phyloP scores from a whole-genome alignment of 2,329 filamentous ascomycete genomes.

The Bipolaris oryzae region DNA sequence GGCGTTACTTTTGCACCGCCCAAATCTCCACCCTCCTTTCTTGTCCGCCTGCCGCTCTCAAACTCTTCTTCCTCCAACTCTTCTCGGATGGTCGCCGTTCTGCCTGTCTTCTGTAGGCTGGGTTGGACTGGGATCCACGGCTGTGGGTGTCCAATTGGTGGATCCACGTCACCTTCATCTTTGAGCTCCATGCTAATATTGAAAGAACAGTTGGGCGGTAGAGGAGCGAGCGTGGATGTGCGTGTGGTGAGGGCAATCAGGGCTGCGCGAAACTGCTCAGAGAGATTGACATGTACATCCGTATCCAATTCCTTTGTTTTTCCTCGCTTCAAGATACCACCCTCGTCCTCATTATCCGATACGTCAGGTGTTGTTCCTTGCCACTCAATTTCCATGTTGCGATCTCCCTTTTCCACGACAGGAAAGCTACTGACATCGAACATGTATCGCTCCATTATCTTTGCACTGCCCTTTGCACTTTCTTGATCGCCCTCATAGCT shows the following conservation, averaged over 20 bases:
- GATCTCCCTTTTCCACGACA: slow-evolving; percentile 53
- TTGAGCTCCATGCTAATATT: slow-evolving; percentile 77
- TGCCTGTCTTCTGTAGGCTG: slow-evolving; percentile 47
- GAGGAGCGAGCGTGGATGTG: slow-evolving; percentile 60
- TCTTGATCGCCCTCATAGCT: slow-evolving; percentile 37
- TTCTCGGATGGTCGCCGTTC: slow-evolving; percentile 24
- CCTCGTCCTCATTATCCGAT: slow-evolving; percentile 15
- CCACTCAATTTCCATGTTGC: slow-evolving; percentile 59
- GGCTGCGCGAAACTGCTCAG: slow-evolving; percentile 74
- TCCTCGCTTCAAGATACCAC: slow-evolving; percentile 8
- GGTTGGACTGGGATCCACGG: slow-evolving; percentile 67
- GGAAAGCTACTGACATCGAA: slow-evolving; percentile 66
- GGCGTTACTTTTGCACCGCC: slow-evolving; percentile 64
- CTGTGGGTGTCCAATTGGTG: slow-evolving; percentile 58
- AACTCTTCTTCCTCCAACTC: slow-evolving; percentile 23
- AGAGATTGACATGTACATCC: slow-evolving; percentile 60
- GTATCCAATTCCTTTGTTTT: slow-evolving; percentile 27
- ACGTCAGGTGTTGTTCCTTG: slow-evolving; percentile 12
- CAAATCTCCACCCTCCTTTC: slow-evolving; percentile 45
- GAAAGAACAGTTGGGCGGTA: slow-evolving; percentile 73
- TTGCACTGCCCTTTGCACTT: slow-evolving; percentile 40
- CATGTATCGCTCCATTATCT: slow-evolving; percentile 65
- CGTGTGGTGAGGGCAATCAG: slow-evolving; percentile 67
- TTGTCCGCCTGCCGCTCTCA: slow-evolving; percentile 21
- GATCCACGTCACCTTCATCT: slow-evolving; percentile 59